phyloP scores from a whole-genome alignment of 176 grass and related monocot species.

The Elaeis guineensis region DNA sequence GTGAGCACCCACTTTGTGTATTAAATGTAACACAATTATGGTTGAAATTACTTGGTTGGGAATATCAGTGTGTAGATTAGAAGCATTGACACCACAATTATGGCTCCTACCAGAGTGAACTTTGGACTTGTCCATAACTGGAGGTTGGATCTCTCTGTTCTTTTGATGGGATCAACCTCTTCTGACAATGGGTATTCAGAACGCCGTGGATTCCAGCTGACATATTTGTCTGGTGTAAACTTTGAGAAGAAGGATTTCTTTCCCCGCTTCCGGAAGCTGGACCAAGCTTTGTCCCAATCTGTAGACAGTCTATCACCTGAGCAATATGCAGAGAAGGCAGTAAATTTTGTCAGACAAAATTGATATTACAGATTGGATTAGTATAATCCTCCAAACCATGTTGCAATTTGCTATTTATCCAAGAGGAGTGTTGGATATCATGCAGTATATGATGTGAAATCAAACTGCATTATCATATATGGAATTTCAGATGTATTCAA shows the following conservation, averaged over 20 bases:
- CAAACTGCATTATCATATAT: too few species aligned
- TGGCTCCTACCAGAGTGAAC: constrained; percentile 77
- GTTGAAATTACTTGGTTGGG: constrained; percentile 53
- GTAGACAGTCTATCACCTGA: constrained; percentile 62
- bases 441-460: too few species aligned
- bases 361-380: too few species aligned
- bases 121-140: constrained; percentile 81
- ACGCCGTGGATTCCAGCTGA: constrained; percentile 73
- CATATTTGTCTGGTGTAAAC: constrained; percentile 75
- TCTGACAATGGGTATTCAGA: constrained; percentile 77
- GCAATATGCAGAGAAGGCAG: neutral
- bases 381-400: too few species aligned
- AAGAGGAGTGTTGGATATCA: too few species aligned
- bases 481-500: too few species aligned
- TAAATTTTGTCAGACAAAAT: too few species aligned
- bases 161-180: constrained; percentile 89
- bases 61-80: constrained; percentile 63
- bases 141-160: constrained; percentile 77
- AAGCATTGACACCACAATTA: constrained; percentile 62
- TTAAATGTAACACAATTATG: too few species aligned
- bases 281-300: constrained; percentile 93
- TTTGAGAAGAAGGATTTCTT: constrained; percentile 75
- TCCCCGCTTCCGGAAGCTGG: constrained; percentile 57
- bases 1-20: too few species aligned
- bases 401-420: too few species aligned